Conservation (phyloP, 2,329 filamentous ascomycete species). For the Xylaria sp. region DNA sequence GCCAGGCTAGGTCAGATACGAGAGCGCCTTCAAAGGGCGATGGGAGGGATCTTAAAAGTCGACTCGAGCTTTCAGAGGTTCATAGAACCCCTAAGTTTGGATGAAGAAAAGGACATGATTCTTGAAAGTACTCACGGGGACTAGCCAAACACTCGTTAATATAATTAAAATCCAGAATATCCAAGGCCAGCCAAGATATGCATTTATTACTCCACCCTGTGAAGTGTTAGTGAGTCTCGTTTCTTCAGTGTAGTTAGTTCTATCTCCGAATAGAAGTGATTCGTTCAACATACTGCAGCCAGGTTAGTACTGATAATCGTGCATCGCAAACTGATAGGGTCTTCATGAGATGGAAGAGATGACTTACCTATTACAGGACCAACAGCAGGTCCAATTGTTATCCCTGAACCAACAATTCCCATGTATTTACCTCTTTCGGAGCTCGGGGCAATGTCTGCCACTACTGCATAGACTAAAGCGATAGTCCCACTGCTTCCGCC, state of each 20-base stretch:
- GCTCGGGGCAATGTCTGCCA: constrained; percentile 76
- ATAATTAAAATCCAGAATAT: constrained; percentile 78
- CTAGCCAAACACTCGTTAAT: constrained; percentile 59
- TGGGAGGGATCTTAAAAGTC: neutral
- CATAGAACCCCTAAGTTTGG: neutral
- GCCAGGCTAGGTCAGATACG: too few species aligned
- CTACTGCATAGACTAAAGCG: constrained; percentile 76
- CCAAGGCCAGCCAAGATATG: constrained; percentile 74
- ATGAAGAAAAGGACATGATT: neutral
- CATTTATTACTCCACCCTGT: constrained; percentile 68
- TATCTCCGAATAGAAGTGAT: neutral
- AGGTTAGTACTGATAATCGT: constrained; percentile 24
- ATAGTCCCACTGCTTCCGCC: constrained; percentile 74
- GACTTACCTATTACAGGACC: constrained; percentile 36
- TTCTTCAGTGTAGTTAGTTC: neutral
- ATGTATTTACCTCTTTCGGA: constrained; percentile 79
- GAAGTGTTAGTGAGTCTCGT: constrained; percentile 63
- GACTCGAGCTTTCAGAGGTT: neutral
- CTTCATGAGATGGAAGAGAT: neutral
- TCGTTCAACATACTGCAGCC: constrained; percentile 29
- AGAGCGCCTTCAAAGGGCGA: neutral
- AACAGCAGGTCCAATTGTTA: constrained; percentile 66
- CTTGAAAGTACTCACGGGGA: constrained; percentile 52
- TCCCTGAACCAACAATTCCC: constrained; percentile 70
- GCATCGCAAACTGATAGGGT: neutral